Evolutionary conservation across 2,329 filamentous ascomycete genomes (phyloP).

Genomic region (Phaeoacremonium minimum): DNA sequence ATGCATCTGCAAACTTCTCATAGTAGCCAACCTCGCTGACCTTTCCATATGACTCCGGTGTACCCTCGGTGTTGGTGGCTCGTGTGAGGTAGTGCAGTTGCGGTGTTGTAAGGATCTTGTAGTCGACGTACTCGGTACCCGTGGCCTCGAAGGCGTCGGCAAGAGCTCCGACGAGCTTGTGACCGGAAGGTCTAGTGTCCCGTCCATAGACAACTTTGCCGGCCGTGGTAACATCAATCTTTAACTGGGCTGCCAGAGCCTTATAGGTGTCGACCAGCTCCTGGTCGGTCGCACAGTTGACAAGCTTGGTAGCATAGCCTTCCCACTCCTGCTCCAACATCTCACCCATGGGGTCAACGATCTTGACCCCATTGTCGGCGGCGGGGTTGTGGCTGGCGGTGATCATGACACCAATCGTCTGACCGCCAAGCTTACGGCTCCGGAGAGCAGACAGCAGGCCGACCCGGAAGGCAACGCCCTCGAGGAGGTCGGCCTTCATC

Average conservation of each 20-base stretch:
- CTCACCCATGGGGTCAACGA: slow-evolving; percentile 95
- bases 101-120: slow-evolving; percentile 91
- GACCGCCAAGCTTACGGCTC: slow-evolving; percentile 82
- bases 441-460: slow-evolving; percentile 84
- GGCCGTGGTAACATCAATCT: slow-evolving; percentile 65
- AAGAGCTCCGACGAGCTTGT: slow-evolving; percentile 74
- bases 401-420: slow-evolving; percentile 95
- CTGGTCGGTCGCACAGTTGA: slow-evolving; percentile 76
- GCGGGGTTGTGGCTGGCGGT: slow-evolving; percentile 91
- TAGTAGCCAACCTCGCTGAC: slow-evolving; percentile 92
- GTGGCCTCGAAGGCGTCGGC: slow-evolving; percentile 75
- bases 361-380: slow-evolving; percentile 87
- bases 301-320: slow-evolving; percentile 77
- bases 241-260: slow-evolving; percentile 68
- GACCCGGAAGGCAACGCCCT: slow-evolving; percentile 89
- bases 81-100: slow-evolving; percentile 96
- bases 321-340: slow-evolving; percentile 98
- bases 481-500: slow-evolving; percentile 73
- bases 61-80: slow-evolving; percentile 88
- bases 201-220: slow-evolving; percentile 85
- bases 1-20: slow-evolving; percentile 81
- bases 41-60: slow-evolving; percentile 81
- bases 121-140: slow-evolving; percentile 72
- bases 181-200: slow-evolving; percentile 90
- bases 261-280: slow-evolving; percentile 73